Percentiles rank a stretch among this genome's conserved stretches.
Conservation (phyloP, 805 yeast species). For the Lipomyces mesembrius region DNA sequence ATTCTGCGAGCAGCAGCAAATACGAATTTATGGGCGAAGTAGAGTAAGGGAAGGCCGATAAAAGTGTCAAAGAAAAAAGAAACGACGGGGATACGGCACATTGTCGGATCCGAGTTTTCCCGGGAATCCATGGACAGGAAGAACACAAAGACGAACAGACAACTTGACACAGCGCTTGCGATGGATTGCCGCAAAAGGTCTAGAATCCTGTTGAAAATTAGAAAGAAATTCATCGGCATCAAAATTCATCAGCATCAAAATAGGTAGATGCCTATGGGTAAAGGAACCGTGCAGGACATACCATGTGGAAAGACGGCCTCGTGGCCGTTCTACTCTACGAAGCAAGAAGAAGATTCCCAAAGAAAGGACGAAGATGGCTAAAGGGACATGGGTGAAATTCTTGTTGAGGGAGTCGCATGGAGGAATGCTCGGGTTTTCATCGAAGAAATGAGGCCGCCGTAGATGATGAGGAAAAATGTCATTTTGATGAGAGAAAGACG, state of each 20-base stretch:
- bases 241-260: neutral
- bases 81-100: slow-evolving; percentile 25
- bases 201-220: neutral
- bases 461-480: neutral
- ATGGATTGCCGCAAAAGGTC: slow-evolving; percentile 7
- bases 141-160: neutral
- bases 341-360: neutral
- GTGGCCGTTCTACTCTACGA: slow-evolving; percentile 4
- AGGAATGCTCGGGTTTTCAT: neutral
- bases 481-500: neutral
- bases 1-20: slow-evolving; percentile 7
- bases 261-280: neutral
- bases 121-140: neutral
- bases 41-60: slow-evolving; percentile 24
- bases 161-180: neutral
- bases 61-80: slow-evolving; percentile 11
- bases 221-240: neutral
- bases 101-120: neutral
- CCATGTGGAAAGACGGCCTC: slow-evolving; percentile 8
- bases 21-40: neutral
- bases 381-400: neutral
- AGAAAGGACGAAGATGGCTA: neutral
- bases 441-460: neutral
- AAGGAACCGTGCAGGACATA: neutral
- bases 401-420: neutral